Base-by-base conservation (phyloP, 208 protist species). In the Trypanosoma lewisi region DNA sequence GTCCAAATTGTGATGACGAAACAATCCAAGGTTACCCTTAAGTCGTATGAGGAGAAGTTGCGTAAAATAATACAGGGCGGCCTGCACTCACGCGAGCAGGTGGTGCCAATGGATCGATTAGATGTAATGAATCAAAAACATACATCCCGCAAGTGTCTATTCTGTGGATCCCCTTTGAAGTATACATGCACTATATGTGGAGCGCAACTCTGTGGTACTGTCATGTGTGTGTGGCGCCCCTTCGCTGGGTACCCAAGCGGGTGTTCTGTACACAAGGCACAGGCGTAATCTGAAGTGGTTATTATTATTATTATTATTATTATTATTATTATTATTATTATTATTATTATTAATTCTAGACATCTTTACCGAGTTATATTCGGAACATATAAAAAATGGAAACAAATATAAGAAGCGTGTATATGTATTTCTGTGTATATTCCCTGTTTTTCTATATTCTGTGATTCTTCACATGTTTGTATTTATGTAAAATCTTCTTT, bases 121-220 rank as follows among this genome's bases (percentile, higher is more conserved):
- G 50, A 51, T 11, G n/a, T 62, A n/a, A n/a, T 55, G 9, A 19
- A 11, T 11, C 66, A 67, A 12, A 27, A 61, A n/a, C 41, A 66
- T 30, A 51, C 23, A 25, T 52, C 63, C 34, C 73, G 73, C 7
- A 50, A 54, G 11, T 93, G 86, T 66, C 31, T 60, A 11, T 73
- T 70, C 49, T 93, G 86, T 60, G 69, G 75, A 21, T 58, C 75
- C 48, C 74, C 65, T 25, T 57, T 90, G 41, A 53, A 37, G 14
- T 90, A 76, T 63, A 71, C 48, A 11, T 93, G 87, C 64, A 89
- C 78, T 12, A 72, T 87, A 51, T 94, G 87, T 51, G 83, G 83
- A 1, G 87, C 87, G 2, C 69, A 87, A 11, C 59, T 94, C 14
- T 94, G 87, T 56, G 83, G 81, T 1, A 73, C 60, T 17, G 56